Evolutionary conservation across 305 asterid species (phyloP).

Genomic region (Rubia tinctorum): DNA sequence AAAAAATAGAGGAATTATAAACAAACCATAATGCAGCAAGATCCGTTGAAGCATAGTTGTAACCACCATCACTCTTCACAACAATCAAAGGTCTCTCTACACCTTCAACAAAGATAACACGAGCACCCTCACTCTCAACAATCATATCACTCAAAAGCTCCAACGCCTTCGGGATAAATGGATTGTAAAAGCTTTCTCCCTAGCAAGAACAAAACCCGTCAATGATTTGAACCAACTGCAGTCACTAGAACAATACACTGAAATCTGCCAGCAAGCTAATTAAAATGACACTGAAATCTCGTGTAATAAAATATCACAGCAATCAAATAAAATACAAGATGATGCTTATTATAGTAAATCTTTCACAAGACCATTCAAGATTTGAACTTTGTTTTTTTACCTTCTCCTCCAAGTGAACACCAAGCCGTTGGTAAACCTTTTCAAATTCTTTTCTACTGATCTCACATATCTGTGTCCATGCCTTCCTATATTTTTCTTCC

Average conservation of each 20-base stretch:
- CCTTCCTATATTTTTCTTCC: conserved; percentile 65
- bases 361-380: neutral
- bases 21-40: conserved; percentile 89
- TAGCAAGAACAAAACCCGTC: conserved; percentile 18
- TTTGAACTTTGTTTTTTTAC: conserved; percentile 28
- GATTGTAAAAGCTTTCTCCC: conserved; percentile 99
- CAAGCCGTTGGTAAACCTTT: conserved; percentile 71
- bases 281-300: conserved; percentile 3
- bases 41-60: conserved; percentile 93
- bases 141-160: conserved; percentile 58
- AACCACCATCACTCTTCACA: conserved; percentile 94
- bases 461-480: conserved; percentile 87
- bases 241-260: neutral
- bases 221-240: neutral
- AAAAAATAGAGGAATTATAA: conserved; percentile 6
- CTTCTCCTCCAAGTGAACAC: conserved; percentile 80
- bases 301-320: neutral
- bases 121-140: conserved; percentile 94
- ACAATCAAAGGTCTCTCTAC: conserved; percentile 79
- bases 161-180: conserved; percentile 61
- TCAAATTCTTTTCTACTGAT: conserved; percentile 73
- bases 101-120: conserved; percentile 83
- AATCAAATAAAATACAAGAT: neutral
- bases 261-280: neutral
- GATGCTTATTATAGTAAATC: neutral